Conservation (phyloP, 768 basidiomycete species). For the Pleurotus pulmonarius region DNA sequence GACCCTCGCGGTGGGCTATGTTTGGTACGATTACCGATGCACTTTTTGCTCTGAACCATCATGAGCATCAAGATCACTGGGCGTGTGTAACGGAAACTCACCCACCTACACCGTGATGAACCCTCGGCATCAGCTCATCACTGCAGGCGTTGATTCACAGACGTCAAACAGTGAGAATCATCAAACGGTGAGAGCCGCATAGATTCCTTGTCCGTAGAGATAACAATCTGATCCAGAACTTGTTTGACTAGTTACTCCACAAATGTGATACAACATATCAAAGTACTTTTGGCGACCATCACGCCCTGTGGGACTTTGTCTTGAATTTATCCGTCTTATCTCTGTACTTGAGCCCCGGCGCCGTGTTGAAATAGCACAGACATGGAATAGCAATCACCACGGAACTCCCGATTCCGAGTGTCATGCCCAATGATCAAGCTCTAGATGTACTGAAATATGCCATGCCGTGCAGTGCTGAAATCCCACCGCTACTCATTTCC, state of each 20-base stretch:
- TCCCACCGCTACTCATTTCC: background rate
- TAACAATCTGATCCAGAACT: too few relatives aligned
- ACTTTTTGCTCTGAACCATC: background rate
- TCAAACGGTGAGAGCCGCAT: background rate
- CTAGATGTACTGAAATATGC: background rate
- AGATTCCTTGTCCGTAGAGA: too few relatives aligned
- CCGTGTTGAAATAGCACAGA: background rate
- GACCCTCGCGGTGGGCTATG: slow-evolving; percentile 77
- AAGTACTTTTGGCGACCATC: too few relatives aligned
- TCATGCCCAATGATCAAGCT: background rate
- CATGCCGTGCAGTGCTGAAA: background rate
- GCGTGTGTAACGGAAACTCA: background rate
- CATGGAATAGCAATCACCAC: background rate
- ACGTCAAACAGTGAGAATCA: background rate
- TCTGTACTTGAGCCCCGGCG: background rate
- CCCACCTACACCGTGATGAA: background rate
- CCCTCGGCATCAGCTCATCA: background rate
- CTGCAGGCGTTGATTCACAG: background rate
- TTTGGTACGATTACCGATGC: background rate
- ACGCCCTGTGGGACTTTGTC: too few relatives aligned
- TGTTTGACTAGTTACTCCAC: too few relatives aligned
- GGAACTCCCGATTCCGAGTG: background rate
- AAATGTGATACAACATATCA: too few relatives aligned
- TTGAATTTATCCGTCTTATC: too few relatives aligned
- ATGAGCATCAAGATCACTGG: too few relatives aligned